Base-by-base conservation (phyloP, 345 rosid genomes). In the Brassica nigra region DNA sequence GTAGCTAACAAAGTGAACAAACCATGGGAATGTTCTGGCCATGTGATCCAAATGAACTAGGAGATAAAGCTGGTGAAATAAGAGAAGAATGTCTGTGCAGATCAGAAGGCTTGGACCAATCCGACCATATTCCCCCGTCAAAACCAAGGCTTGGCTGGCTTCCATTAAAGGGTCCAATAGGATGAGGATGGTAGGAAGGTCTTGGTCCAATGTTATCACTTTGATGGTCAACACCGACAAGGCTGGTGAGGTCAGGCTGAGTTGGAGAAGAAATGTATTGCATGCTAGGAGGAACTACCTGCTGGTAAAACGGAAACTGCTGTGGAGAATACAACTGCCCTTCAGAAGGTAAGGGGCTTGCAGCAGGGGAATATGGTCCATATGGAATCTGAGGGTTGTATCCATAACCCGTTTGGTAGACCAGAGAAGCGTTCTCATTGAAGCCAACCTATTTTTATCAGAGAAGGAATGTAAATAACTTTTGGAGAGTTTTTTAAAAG, bases 331-430 rank as follows among this genome's bases (percentile, higher is more conserved):
- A 91, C 71, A 93, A 73, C 76, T 88, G 94, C 18, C 88, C 87
- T 85, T 91, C 87, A 28, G 95, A 86, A 74, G 93, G 91, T 73
- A 91, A 75, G 79, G 97, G 94, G 64, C 89, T 85, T 44, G 96
- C 87, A 77, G 88, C 97, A 1, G 96, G 97, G 70, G 97, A 92
- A 83, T 90, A 92, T 69, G 92, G 94, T 58, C 96, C 96, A 75
- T 88, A 90, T 49, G 96, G 94, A 90, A 92, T 88, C 83, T 89
- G 91, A 0, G 97, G 91, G 80, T 86, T 84, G 85, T 88, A 92
- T 63, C 94, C 92, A 82, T 90, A 92, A 77, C 94, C 97, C 49
- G 91, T 62, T 80, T 92, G 97, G 84, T 83, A 92, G 15, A 92
- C 86, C 49, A 92, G 76, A 42, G 96, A 88, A 52, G 91, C 87